These are phyloP conservation scores for Nicotiana benthamiana DNA, from an alignment of 257 asterid genomes.

Conservation along the genomic window DNA sequence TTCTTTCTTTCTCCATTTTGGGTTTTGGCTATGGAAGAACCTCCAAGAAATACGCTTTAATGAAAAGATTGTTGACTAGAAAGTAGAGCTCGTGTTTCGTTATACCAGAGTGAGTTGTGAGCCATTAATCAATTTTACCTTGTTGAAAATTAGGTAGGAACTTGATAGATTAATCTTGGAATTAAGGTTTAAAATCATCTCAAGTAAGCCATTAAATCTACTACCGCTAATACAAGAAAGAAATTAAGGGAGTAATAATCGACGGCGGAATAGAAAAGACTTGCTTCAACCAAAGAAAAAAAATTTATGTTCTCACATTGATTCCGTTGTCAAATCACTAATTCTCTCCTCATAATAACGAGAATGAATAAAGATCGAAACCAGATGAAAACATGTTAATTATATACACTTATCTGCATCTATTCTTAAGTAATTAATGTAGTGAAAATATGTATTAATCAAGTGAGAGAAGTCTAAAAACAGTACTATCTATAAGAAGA, in stretches of 20 bases:
- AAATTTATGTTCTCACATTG: background rate
- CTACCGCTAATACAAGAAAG: background rate
- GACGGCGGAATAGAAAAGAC: background rate
- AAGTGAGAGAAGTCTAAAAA: too few relatives aligned
- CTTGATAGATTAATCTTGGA: background rate
- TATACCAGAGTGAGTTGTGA: background rate
- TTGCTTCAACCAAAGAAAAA: background rate
- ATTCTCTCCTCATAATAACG: too few relatives aligned
- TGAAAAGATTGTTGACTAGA: background rate
- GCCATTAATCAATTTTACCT: background rate
- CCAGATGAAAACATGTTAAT: too few relatives aligned
- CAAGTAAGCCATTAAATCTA: too few relatives aligned
- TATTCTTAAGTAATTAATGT: too few relatives aligned
- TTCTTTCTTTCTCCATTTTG: background rate
- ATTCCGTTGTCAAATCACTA: too few relatives aligned
- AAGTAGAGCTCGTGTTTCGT: background rate
- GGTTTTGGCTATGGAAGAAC: background rate
- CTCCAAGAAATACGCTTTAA: background rate
- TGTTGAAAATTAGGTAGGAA: conserved; percentile 2
- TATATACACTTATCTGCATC: too few relatives aligned
- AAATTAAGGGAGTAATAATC: background rate
- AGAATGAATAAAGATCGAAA: background rate
- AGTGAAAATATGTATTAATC: too few relatives aligned
- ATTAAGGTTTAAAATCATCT: background rate
- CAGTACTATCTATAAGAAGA: too few relatives aligned